A percentile compares a stretch with the other conserved stretches of the same genome.
phyloP scores from a whole-genome alignment of 2,329 filamentous ascomycete species.

The Anthostomella pinea region DNA sequence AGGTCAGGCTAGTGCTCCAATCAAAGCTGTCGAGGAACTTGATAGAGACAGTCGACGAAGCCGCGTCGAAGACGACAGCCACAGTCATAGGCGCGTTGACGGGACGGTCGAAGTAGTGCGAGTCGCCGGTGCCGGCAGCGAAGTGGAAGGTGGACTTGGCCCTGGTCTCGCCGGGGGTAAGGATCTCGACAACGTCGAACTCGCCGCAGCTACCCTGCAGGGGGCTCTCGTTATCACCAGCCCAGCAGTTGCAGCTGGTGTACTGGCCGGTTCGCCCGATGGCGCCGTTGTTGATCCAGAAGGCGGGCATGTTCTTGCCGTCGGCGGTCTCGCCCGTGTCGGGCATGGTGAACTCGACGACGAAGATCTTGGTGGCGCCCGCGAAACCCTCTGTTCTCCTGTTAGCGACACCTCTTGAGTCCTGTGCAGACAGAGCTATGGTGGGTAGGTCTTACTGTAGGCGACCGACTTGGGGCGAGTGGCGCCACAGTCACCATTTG shows the following conservation, averaged over 20 bases:
- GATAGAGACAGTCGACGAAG: conserved; percentile 52
- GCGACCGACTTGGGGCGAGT: conserved; percentile 42
- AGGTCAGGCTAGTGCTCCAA: conserved; percentile 39
- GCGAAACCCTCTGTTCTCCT: conserved; percentile 61
- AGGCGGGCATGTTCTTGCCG: conserved; percentile 67
- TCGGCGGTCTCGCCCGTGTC: conserved; percentile 49
- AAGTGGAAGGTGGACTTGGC: conserved; percentile 70
- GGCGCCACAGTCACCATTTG: conserved; percentile 39
- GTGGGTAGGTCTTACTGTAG: conserved; percentile 37
- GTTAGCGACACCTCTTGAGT: conserved; percentile 3
- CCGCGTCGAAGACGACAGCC: conserved; percentile 58
- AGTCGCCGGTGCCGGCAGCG: conserved; percentile 61
- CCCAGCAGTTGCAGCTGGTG: conserved; percentile 70
- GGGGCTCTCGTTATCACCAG: conserved; percentile 33
- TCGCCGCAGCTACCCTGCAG: conserved; percentile 61
- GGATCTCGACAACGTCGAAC: conserved; percentile 35
- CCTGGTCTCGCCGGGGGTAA: conserved; percentile 56
- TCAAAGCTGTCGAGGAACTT: conserved; percentile 46
- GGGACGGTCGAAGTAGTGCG: conserved; percentile 70
- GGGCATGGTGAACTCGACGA: conserved; percentile 74
- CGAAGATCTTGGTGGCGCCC: conserved; percentile 68
- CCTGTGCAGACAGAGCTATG: conserved; percentile 1
- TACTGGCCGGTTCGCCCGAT: conserved; percentile 72
- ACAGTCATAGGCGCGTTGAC: conserved; percentile 57
- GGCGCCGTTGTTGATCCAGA: conserved; percentile 72